Base-by-base conservation (phyloP, 108 stramenopile genomes). In the Cyclotella atomus region DNA sequence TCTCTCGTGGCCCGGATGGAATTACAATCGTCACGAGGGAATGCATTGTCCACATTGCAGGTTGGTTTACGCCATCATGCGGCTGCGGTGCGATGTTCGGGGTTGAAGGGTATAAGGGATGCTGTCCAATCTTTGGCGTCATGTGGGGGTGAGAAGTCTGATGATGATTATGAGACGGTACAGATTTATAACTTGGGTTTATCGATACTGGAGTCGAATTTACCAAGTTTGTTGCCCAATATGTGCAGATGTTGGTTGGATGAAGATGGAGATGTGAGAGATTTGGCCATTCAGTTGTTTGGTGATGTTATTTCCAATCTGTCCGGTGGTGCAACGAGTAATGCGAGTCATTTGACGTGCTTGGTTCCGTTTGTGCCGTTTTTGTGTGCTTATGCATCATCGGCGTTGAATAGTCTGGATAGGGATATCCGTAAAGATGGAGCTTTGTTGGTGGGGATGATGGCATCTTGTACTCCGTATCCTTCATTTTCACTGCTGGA, bases 321-420 rank as follows among this genome's bases (percentile, higher is more conserved):
- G 5, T 52, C n/a, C 75, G 14, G 46, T 47, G n/a, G 55, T 41
- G 14, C n/a, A n/a, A 28, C 23, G 36, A 47, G 52, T 52, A 32
- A 47, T 23, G 32, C 50, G 35, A 28, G 27, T 76, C 41, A 27
- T 57, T 30, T 75, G 57, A 50, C 45, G 44, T 59, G 73, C 35
- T 34, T 90, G 8, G 73, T 53, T 25, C 94, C 94, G 55, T 92
- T 91, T 56, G 60, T 87, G 6, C 74, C 85, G 25, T 55, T 95
- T 19, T 34, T 89, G 0, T 74, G 86, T 34, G 91, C 91, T 0
- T 87, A 87, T 54, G 71, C 87, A 9, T 76, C 85, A 8, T 92
- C 90, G 52, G 88, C 94, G 36, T 63, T 95, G 66, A 87, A 92
- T 57, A 89, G 91, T 79, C 69, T 95, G 33, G 94, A 95, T 75